phyloP scores from a whole-genome alignment of 257 asterid species.

The Fraxinus cuspidata region DNA sequence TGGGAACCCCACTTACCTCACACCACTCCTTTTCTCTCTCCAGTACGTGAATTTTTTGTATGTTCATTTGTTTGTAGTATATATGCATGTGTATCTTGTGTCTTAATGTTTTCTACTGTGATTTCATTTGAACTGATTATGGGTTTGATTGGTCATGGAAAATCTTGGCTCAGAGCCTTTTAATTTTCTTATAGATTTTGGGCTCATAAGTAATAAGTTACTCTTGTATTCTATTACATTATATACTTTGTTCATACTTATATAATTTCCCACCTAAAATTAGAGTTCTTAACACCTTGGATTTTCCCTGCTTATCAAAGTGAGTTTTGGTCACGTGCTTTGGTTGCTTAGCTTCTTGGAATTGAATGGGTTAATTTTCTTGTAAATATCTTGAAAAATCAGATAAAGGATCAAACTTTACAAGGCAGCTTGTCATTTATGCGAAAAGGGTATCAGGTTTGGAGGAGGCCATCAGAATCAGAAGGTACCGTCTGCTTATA shows the following conservation, averaged over 20 bases:
- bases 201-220: background rate
- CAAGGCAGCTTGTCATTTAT: conserved; percentile 47
- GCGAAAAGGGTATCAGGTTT: conserved; percentile 80
- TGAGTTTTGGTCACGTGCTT: background rate
- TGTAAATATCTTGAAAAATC: conserved; percentile 20
- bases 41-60: conserved; percentile 43
- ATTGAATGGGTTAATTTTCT: conserved; percentile 24
- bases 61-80: conserved; percentile 15
- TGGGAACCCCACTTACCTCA: conserved; percentile 42
- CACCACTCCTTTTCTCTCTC: conserved; percentile 23
- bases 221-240: background rate
- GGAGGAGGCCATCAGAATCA: conserved; percentile 83
- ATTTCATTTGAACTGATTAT: background rate
- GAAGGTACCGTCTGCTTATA: conserved; percentile 46
- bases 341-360: conserved; percentile 24
- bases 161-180: background rate
- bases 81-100: background rate
- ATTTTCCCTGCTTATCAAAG: background rate
- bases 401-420: conserved; percentile 39
- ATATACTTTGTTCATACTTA: background rate
- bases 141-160: background rate
- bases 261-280: background rate
- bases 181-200: background rate
- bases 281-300: background rate
- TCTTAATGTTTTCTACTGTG: background rate